Conservation (phyloP, 495 filamentous ascomycete genomes). For the Aspergillus ellipticus region DNA sequence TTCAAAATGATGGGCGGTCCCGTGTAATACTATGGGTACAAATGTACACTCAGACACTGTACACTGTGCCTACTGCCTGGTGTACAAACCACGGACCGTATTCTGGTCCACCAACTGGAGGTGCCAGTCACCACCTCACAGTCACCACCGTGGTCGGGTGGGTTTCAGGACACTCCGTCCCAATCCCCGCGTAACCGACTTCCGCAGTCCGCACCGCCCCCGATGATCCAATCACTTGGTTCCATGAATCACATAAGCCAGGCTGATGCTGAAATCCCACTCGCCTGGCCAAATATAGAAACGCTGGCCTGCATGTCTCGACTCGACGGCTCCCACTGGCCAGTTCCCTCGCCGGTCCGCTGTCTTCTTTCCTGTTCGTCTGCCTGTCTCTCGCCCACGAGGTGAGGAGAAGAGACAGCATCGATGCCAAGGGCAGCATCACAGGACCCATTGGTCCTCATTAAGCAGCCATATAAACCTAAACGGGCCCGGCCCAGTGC, state of each 20-base stretch:
- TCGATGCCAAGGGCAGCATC: constrained; percentile 11
- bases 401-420: constrained; percentile 4
- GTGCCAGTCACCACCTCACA: too few species aligned
- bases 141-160: neutral
- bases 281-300: neutral
- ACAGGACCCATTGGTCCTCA: neutral
- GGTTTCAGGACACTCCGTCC: neutral
- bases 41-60: too few species aligned
- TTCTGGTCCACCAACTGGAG: too few species aligned
- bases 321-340: neutral
- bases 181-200: neutral
- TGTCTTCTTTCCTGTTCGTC: neutral
- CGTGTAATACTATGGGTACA: too few species aligned
- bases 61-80: too few species aligned
- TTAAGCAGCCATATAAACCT: neutral
- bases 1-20: too few species aligned
- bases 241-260: neutral
- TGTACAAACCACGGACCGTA: too few species aligned
- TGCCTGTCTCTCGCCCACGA: constrained; percentile 9
- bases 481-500: neutral
- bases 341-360: neutral
- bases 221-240: neutral
- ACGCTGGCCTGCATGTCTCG: neutral
- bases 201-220: neutral
- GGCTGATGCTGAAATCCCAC: neutral